Evolutionary conservation across 2,329 filamentous ascomycete species (phyloP).

Genomic region (Pseudocercospora eumusae): DNA sequence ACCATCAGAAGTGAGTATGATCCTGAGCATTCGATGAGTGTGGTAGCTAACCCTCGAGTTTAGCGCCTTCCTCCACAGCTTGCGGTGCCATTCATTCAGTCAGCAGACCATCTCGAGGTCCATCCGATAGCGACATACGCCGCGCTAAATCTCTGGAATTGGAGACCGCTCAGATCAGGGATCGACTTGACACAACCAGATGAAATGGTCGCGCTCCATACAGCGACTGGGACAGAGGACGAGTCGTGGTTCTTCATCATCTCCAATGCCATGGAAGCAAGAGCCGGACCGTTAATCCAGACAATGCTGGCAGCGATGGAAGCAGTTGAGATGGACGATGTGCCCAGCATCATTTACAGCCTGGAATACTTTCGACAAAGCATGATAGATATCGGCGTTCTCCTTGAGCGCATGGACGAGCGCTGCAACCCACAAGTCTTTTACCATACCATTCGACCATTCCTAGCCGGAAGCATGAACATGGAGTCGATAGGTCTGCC

Average conservation of each 20-base stretch:
- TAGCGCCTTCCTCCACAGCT: constrained; percentile 73
- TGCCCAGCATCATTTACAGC: constrained; percentile 42
- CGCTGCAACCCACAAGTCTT: constrained; percentile 52
- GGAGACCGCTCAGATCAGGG: constrained; percentile 81
- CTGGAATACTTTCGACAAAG: constrained; percentile 46
- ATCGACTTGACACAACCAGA: constrained; percentile 73
- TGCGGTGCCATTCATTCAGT: constrained; percentile 75
- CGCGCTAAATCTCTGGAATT: constrained; percentile 92
- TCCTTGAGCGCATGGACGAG: constrained; percentile 56
- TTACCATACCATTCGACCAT: constrained; percentile 55
- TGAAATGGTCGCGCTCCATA: constrained; percentile 80
- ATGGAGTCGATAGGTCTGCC: constrained; percentile 55
- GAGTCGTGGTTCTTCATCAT: constrained; percentile 78
- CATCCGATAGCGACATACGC: constrained; percentile 93
- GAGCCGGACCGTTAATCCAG: constrained; percentile 50
- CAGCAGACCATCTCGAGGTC: constrained; percentile 73
- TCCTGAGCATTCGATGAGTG: neutral
- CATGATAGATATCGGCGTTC: constrained; percentile 45
- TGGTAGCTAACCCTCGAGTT: constrained; percentile 7
- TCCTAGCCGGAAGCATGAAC: constrained; percentile 56
- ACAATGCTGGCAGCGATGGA: constrained; percentile 52
- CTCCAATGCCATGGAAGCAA: constrained; percentile 56
- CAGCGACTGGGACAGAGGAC: constrained; percentile 88
- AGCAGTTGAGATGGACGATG: constrained; percentile 45
- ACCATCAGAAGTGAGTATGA: constrained; percentile 56